phyloP scores from a whole-genome alignment of 768 basidiomycete genomes.

The Collybia mongolica region DNA sequence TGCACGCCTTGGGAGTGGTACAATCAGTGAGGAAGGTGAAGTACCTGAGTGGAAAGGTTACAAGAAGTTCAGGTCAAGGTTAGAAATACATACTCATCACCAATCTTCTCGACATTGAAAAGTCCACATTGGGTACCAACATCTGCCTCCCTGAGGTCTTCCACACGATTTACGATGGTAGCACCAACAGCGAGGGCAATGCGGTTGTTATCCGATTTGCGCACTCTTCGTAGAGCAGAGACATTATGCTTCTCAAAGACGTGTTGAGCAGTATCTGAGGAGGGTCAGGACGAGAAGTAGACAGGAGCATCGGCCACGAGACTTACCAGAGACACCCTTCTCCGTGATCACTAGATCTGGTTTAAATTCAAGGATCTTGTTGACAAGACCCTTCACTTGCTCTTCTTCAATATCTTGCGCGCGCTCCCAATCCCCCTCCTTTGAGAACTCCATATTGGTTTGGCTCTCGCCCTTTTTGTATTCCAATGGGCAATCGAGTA shows the following conservation, averaged over 20 bases:
- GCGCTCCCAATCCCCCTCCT: conserved; percentile 90
- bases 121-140: conserved; percentile 92
- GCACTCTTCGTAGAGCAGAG: conserved; percentile 93
- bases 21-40: conserved; percentile 98
- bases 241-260: conserved; percentile 85
- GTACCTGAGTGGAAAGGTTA: conserved; percentile 52
- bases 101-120: conserved; percentile 97
- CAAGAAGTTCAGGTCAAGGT: neutral
- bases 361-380: conserved; percentile 87
- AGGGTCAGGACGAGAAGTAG: neutral
- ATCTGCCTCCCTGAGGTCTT: conserved; percentile 90
- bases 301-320: neutral
- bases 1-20: conserved; percentile 90
- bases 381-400: conserved; percentile 86
- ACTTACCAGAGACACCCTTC: conserved; percentile 93
- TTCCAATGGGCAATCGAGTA: conserved; percentile 94
- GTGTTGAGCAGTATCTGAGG: conserved; percentile 87
- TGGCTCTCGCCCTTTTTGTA: conserved; percentile 99
- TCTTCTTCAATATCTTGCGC: conserved; percentile 96
- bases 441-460: conserved; percentile 97
- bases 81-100: conserved; percentile 72
- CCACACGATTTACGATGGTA: conserved; percentile 94
- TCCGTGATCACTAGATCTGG: conserved; percentile 95
- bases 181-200: conserved; percentile 94
- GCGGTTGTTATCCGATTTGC: conserved; percentile 98